Conservation (phyloP, 148 eudicot species). For the Heliamphora exappendiculata region DNA sequence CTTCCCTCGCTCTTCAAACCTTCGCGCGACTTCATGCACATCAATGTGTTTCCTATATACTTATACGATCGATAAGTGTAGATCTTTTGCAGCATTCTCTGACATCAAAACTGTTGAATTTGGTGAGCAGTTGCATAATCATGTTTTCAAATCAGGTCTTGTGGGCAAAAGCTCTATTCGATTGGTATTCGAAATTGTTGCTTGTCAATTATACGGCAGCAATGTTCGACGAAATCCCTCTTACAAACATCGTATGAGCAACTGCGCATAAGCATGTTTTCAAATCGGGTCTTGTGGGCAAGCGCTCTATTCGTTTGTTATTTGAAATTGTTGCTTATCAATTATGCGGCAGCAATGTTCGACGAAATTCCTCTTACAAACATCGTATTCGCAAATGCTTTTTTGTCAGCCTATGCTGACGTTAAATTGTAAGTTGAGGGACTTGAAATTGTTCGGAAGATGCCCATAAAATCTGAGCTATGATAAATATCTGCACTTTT, state of each 20-base stretch:
- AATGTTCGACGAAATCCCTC: too few relatives aligned
- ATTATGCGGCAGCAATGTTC: conserved; percentile 45
- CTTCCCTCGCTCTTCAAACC: conserved; percentile 25
- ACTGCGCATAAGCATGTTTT: too few relatives aligned
- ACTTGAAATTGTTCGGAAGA: conserved; percentile 28
- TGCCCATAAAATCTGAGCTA: conserved; percentile 34
- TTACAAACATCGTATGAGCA: too few relatives aligned
- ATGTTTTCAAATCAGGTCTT: conserved; percentile 44
- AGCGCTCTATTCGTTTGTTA: too few relatives aligned
- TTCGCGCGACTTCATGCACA: conserved; percentile 45
- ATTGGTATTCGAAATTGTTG: conserved; percentile 28
- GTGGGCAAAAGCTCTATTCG: conserved; percentile 58
- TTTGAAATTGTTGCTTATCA: conserved; percentile 15
- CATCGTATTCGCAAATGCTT: conserved; percentile 44
- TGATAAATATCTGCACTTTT: too few relatives aligned
- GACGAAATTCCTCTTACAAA: conserved; percentile 49
- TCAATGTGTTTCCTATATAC: conserved; percentile 29
- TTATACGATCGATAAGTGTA: conserved; percentile 48
- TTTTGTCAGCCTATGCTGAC: conserved; percentile 45
- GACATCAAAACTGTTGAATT: conserved; percentile 18
- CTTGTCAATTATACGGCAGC: too few relatives aligned
- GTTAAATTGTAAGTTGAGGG: conserved; percentile 44
- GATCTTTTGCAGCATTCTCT: conserved; percentile 38
- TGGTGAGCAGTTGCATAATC: conserved; percentile 38
- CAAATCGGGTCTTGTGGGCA: too few relatives aligned